Evolutionary conservation across 306 rosid genomes (phyloP).

Genomic region (Pterocarpus macrocarpus): DNA sequence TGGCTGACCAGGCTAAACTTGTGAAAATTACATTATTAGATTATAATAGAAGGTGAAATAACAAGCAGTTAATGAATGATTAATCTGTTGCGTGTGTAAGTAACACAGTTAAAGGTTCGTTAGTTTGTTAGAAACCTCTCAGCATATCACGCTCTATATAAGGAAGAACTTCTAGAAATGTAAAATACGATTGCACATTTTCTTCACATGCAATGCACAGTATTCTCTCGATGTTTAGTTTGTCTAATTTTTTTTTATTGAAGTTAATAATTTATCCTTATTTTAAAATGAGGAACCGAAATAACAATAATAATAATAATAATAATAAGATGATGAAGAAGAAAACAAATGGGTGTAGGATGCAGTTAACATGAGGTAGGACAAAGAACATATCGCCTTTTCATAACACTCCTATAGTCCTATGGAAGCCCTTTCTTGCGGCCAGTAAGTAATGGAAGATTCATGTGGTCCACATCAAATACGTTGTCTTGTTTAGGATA

Average conservation of each 20-base stretch:
- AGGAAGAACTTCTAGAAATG: background rate
- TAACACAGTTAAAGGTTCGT: background rate
- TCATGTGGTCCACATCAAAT: constrained; percentile 11
- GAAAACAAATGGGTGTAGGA: background rate
- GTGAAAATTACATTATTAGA: background rate
- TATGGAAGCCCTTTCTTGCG: background rate
- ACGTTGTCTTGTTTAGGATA: background rate
- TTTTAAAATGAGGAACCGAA: background rate
- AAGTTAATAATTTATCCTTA: no score
- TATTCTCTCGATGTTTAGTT: background rate
- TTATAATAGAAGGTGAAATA: no score
- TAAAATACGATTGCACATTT: background rate
- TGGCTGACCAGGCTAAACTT: background rate
- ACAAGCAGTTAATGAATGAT: background rate
- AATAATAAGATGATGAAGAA: background rate
- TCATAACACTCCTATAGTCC: background rate
- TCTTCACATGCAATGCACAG: background rate
- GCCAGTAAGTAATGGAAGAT: constrained; percentile 3
- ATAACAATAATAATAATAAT: background rate
- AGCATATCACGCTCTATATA: no score
- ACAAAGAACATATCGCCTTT: background rate
- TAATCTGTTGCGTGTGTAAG: background rate
- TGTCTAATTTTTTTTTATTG: no score
- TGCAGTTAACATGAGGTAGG: background rate
- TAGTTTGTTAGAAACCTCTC: background rate